Conservation (phyloP, 176 grass and related monocot species). For the maize (Zea mays) region DNA sequence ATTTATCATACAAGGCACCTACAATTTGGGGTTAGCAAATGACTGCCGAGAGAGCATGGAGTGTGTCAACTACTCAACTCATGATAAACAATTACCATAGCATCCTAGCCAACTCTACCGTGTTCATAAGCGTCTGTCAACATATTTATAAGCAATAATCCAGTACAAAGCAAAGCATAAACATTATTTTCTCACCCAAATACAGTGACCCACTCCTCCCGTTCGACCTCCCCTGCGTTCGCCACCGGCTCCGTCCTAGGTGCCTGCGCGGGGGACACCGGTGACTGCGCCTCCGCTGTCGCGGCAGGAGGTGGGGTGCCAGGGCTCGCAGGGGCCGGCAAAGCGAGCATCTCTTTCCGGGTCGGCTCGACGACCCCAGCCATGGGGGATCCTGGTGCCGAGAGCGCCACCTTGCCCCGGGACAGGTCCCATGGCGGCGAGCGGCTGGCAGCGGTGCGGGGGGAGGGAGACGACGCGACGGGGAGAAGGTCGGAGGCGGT, state of each 20-base stretch:
- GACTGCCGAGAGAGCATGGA: not conserved
- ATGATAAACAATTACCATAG: not conserved
- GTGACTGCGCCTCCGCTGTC: slow-evolving; percentile 48
- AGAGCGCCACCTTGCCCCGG: slow-evolving; percentile 22
- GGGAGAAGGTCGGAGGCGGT: slow-evolving; percentile 58
- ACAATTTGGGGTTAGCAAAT: not conserved
- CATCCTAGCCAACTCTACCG: slow-evolving; percentile 17
- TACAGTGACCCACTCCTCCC: slow-evolving; percentile 88
- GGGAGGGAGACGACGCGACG: slow-evolving; percentile 52
- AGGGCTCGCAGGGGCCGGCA: slow-evolving; percentile 46
- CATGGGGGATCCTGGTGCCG: slow-evolving; percentile 46
- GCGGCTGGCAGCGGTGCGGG: slow-evolving; percentile 36
- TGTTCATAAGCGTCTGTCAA: not conserved
- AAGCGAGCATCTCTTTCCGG: slow-evolving; percentile 48
- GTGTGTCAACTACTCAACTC: not conserved
- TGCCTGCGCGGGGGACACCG: slow-evolving; percentile 45
- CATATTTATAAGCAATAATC: not conserved
- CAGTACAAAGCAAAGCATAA: slow-evolving; percentile 8
- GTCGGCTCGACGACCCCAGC: slow-evolving; percentile 43
- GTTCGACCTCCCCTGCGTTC: slow-evolving; percentile 42
- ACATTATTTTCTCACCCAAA: slow-evolving; percentile 64
- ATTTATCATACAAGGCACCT: too few relatives aligned
- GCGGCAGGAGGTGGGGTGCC: slow-evolving; percentile 19
- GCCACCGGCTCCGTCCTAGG: slow-evolving; percentile 34
- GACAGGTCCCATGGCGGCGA: slow-evolving; percentile 52